Conservation (phyloP, 441 rosid species). For the Pelargonium citronellum region DNA sequence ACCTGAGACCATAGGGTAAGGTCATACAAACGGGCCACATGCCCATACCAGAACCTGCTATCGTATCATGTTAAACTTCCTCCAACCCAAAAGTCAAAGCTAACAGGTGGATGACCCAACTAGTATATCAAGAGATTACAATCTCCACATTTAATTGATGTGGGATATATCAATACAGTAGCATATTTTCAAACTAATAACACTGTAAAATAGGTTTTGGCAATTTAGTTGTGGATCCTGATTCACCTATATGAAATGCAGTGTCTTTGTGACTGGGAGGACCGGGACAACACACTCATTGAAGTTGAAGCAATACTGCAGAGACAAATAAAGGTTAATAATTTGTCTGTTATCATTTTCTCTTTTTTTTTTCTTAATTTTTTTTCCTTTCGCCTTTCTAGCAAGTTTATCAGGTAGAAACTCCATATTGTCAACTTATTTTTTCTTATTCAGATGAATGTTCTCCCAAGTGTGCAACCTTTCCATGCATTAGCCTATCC, state of each 20-base stretch:
- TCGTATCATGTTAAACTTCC: no score
- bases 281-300: slow-evolving; percentile 71
- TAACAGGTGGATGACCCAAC: no score
- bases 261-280: slow-evolving; percentile 97
- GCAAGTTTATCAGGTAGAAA: neutral
- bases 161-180: neutral
- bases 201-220: neutral
- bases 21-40: no score
- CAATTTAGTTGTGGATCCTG: neutral
- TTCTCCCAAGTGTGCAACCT: slow-evolving; percentile 98
- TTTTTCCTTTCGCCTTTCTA: neutral
- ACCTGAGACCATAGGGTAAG: no score
- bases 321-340: slow-evolving; percentile 49
- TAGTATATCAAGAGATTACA: no score
- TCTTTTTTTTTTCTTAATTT: neutral
- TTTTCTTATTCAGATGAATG: slow-evolving; percentile 54
- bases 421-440: neutral
- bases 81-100: no score
- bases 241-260: slow-evolving; percentile 16
- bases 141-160: no score
- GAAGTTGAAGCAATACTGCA: slow-evolving; percentile 88
- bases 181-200: neutral
- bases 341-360: neutral
- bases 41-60: no score
- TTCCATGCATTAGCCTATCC: slow-evolving; percentile 99